A percentile compares a stretch with the other conserved stretches of the same genome.
Evolutionary conservation across 1,139 yeast genomes (phyloP).

Genomic region (Suhomyces bribrorum): DNA sequence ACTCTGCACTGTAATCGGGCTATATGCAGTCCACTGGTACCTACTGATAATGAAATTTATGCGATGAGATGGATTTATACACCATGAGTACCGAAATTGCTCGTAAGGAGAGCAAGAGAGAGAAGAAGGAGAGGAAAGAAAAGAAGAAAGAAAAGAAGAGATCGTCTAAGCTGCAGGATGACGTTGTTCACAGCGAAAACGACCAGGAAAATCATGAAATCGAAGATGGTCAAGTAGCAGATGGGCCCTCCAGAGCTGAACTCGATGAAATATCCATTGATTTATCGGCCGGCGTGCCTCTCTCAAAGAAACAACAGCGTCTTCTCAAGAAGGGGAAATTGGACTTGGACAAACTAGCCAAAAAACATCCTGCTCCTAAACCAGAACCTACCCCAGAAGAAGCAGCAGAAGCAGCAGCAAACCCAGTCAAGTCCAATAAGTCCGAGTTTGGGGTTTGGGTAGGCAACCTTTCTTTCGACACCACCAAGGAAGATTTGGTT

Average conservation of each 20-base stretch:
- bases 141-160: slow-evolving; percentile 25
- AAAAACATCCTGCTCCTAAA: slow-evolving; percentile 49
- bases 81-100: slow-evolving; percentile 8
- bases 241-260: slow-evolving; percentile 1
- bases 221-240: slow-evolving; percentile 6
- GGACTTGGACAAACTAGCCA: slow-evolving; percentile 56
- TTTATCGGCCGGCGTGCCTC: slow-evolving; percentile 72
- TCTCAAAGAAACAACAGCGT: slow-evolving; percentile 91
- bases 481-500: slow-evolving; percentile 71
- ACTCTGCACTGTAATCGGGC: too few relatives aligned
- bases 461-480: slow-evolving; percentile 87
- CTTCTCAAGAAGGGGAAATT: slow-evolving; percentile 77
- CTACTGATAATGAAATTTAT: slow-evolving; percentile 1
- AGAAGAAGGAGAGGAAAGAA: slow-evolving; percentile 26
- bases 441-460: slow-evolving; percentile 85
- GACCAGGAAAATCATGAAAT: not conserved
- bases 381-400: slow-evolving; percentile 35
- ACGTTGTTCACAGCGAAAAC: slow-evolving; percentile 9
- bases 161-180: slow-evolving; percentile 11
- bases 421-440: slow-evolving; percentile 32
- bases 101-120: slow-evolving; percentile 28
- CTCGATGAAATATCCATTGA: slow-evolving; percentile 77
- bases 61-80: slow-evolving; percentile 7
- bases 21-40: not conserved
- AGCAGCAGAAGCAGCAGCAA: slow-evolving; percentile 25